Evolutionary conservation across 2,329 filamentous ascomycete species (phyloP), one percentile per base, ranked within the genome.

Genomic region (Xylariales sp.): DNA sequence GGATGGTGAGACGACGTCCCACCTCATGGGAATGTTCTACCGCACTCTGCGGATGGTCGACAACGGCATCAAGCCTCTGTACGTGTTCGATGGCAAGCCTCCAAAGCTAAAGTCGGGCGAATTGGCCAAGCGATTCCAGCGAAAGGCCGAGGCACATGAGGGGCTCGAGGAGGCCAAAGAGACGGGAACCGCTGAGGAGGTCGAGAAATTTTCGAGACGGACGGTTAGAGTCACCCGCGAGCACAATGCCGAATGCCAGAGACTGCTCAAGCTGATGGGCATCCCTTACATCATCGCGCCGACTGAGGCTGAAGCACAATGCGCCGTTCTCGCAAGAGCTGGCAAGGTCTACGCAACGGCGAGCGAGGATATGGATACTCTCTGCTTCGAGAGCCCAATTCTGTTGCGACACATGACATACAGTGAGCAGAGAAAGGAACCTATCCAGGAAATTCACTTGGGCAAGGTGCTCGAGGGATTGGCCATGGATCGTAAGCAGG

Each of bases 21-120:
- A 98, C 63, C 72, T 98, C 12, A 97, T 98, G 90, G 93, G 93
- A 59, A 91, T 98, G 82, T 98, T 98, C 73, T 98, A 98, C 73
- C 90, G 93, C 55, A 98, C 93, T 3, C 76, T 98, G 5, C 89
- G 93, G 55, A 97, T 98, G 70, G 88, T 97, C 57, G 93, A 98
- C 68, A 97, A 96, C 56, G 93, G 93, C 44, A 97, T 98, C 71
- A 98, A 98, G 63, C 93, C 93, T 1, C 78, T 98, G 52, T 98
- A 95, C 64, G 91, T 98, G 44, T 98, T 98, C 62, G 93, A 98
- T 55, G 93, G 93, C 44, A 89, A 90, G 8, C 93, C 93, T 14
- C 93, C 93, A 1, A 97, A 96, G 64, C 82, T 98, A 61, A 98
- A 98, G 70, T 95, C 89, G 0, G 93, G 93, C 49, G 93, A 98